Evolutionary conservation across 495 filamentous ascomycete species (phyloP).

Genomic region (Xylaria castorea): DNA sequence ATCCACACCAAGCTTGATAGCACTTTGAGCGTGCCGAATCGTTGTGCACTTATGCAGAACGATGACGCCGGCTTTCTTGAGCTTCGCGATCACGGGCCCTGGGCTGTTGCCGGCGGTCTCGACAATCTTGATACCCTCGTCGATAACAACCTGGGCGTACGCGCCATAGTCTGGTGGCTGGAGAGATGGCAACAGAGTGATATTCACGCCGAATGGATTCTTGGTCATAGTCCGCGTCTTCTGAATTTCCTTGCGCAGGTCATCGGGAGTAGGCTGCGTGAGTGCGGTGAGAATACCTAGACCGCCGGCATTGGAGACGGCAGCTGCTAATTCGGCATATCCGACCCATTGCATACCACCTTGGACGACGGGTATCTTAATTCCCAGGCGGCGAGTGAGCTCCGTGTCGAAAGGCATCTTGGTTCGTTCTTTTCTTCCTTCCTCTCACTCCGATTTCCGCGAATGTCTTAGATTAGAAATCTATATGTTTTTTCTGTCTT

Average conservation of each 20-base stretch:
- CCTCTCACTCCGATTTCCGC: not conserved
- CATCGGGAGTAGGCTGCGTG: constrained; percentile 92
- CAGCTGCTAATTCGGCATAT: constrained; percentile 90
- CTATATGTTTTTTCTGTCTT: not conserved
- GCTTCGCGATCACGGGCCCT: constrained; percentile 84
- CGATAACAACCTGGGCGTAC: constrained; percentile 91
- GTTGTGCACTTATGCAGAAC: constrained; percentile 98
- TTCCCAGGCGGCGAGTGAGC: constrained; percentile 87
- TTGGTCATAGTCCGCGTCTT: constrained; percentile 84
- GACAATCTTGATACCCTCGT: constrained; percentile 91
- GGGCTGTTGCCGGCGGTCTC: constrained; percentile 97
- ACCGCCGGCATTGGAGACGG: constrained; percentile 93
- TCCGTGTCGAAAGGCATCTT: constrained; percentile 92
- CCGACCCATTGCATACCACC: constrained; percentile 86
- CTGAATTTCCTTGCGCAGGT: constrained; percentile 91
- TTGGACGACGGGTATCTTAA: constrained; percentile 93
- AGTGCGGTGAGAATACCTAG: constrained; percentile 93
- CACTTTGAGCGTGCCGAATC: constrained; percentile 89
- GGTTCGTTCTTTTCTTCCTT: constrained; percentile 6
- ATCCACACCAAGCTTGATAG: constrained; percentile 93
- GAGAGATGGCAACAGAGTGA: constrained; percentile 90
- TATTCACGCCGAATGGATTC: constrained; percentile 92
- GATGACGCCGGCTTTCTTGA: constrained; percentile 79
- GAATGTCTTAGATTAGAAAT: not conserved
- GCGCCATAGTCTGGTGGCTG: constrained; percentile 89